Percentiles rank a stretch among this genome's conserved stretches.
These are phyloP conservation scores for Apiosordaria backusii DNA, from an alignment of 495 filamentous ascomycete genomes.

Conservation along the genomic window DNA sequence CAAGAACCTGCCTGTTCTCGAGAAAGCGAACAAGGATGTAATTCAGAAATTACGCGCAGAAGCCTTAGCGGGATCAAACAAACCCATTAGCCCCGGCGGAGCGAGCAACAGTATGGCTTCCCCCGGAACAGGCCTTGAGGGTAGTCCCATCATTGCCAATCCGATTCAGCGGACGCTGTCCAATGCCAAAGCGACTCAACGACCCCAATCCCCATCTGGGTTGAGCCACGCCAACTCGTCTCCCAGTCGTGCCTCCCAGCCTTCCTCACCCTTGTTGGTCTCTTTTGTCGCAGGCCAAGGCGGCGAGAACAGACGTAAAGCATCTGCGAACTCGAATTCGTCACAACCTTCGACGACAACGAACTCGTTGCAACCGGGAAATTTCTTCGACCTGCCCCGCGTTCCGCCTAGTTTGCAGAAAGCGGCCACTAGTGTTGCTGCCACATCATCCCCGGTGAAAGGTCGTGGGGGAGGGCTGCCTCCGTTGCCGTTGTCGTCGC, in stretches of 20 bases:
- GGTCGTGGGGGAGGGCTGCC: slow-evolving; percentile 53
- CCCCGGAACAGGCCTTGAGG: slow-evolving; percentile 66
- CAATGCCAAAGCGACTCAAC: slow-evolving; percentile 64
- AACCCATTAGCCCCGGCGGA: slow-evolving; percentile 43
- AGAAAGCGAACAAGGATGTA: slow-evolving; percentile 98
- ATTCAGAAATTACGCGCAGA: slow-evolving; percentile 93
- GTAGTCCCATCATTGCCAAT: slow-evolving; percentile 74
- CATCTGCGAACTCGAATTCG: slow-evolving; percentile 80
- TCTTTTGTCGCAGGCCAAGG: slow-evolving; percentile 78
- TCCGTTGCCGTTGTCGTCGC: slow-evolving; percentile 45
- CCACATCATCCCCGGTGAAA: slow-evolving; percentile 77
- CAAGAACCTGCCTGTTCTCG: slow-evolving; percentile 93
- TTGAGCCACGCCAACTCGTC: slow-evolving; percentile 77
- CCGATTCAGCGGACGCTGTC: slow-evolving; percentile 83
- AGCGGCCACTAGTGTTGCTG: slow-evolving; percentile 54
- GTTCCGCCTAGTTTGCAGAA: slow-evolving; percentile 58
- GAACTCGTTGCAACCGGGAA: slow-evolving; percentile 68
- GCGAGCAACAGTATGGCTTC: slow-evolving; percentile 37
- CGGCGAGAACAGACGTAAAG: slow-evolving; percentile 50
- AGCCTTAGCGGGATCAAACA: slow-evolving; percentile 66
- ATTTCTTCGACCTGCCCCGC: slow-evolving; percentile 66
- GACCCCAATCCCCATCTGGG: slow-evolving; percentile 81
- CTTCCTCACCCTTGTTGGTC: slow-evolving; percentile 88
- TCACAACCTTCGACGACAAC: slow-evolving; percentile 73
- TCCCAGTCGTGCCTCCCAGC: slow-evolving; percentile 82